Conservation (phyloP, 345 rosid species). For the Pistacia integerrima region DNA sequence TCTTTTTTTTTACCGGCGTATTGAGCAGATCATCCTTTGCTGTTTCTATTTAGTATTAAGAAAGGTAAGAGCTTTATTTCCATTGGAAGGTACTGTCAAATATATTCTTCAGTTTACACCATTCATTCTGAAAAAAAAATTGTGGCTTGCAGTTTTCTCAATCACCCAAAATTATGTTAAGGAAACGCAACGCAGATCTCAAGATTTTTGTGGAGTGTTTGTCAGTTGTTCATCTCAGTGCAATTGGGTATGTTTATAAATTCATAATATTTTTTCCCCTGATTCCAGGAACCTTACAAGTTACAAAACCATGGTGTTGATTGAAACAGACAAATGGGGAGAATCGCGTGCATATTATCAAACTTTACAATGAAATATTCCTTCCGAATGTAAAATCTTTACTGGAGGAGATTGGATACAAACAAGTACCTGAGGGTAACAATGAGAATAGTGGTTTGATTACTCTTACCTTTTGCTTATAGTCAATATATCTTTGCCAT, state of each 20-base stretch:
- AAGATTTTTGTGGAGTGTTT: constrained; percentile 71
- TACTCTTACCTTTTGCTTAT: neutral
- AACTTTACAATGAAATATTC: constrained; percentile 84
- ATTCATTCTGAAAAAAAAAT: constrained; percentile 10
- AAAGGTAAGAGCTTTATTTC: constrained; percentile 52
- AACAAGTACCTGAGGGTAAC: constrained; percentile 51
- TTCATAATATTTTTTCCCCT: neutral
- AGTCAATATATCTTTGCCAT: neutral
- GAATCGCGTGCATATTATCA: constrained; percentile 73
- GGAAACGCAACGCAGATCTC: constrained; percentile 92
- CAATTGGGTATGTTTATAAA: constrained; percentile 47
- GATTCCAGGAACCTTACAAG: neutral
- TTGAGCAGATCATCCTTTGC: constrained; percentile 81
- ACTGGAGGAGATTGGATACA: constrained; percentile 65
- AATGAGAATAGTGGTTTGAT: constrained; percentile 55
- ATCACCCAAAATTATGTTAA: constrained; percentile 72
- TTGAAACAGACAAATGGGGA: constrained; percentile 69
- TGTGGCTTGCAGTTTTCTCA: constrained; percentile 64
- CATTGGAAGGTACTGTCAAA: neutral
- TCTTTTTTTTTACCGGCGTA: constrained; percentile 73
- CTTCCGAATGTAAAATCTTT: constrained; percentile 72
- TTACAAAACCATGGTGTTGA: constrained; percentile 23
- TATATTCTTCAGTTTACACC: constrained; percentile 22
- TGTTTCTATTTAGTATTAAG: constrained; percentile 69
- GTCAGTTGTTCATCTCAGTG: constrained; percentile 58